Evolutionary conservation across 2,329 filamentous ascomycete genomes (phyloP).

Genomic region (Aspergillus sp.): DNA sequence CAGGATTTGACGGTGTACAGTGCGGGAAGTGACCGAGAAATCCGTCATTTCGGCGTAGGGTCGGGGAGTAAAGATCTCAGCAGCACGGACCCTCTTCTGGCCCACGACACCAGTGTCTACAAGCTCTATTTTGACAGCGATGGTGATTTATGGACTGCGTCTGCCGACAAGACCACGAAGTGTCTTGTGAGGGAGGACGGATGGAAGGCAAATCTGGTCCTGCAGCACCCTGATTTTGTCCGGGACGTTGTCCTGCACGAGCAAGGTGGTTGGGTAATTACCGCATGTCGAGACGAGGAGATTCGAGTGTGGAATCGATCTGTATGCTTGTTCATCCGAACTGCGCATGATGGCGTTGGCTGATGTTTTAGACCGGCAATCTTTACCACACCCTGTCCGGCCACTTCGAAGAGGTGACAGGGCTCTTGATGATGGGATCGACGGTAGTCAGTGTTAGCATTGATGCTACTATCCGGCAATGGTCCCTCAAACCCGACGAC

Average conservation of each 20-base stretch:
- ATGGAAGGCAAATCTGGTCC: slow-evolving; percentile 62
- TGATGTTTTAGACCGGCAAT: slow-evolving; percentile 51
- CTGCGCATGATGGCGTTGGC: slow-evolving; percentile 1
- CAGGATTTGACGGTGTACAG: slow-evolving; percentile 55
- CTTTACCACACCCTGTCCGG: slow-evolving; percentile 66
- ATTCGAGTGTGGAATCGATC: slow-evolving; percentile 76
- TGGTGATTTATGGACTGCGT: slow-evolving; percentile 82
- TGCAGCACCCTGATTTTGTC: slow-evolving; percentile 83
- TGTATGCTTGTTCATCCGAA: slow-evolving; percentile 21
- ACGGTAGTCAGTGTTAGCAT: slow-evolving; percentile 73
- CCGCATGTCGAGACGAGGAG: slow-evolving; percentile 83
- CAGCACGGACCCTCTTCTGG: slow-evolving; percentile 57
- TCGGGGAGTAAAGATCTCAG: slow-evolving; percentile 32
- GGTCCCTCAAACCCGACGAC: slow-evolving; percentile 60
- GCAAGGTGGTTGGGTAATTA: slow-evolving; percentile 68
- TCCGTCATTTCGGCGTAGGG: slow-evolving; percentile 53
- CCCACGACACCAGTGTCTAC: slow-evolving; percentile 88
- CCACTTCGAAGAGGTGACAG: slow-evolving; percentile 90
- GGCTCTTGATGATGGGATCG: slow-evolving; percentile 53
- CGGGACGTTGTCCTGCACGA: slow-evolving; percentile 63
- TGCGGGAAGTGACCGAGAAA: slow-evolving; percentile 69
- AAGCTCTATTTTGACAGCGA: slow-evolving; percentile 63
- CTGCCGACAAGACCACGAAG: slow-evolving; percentile 79
- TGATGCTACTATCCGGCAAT: slow-evolving; percentile 77
- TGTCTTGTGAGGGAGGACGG: slow-evolving; percentile 60